Base-by-base conservation (phyloP, 306 rosid genomes). In the Rosa multiflora region DNA sequence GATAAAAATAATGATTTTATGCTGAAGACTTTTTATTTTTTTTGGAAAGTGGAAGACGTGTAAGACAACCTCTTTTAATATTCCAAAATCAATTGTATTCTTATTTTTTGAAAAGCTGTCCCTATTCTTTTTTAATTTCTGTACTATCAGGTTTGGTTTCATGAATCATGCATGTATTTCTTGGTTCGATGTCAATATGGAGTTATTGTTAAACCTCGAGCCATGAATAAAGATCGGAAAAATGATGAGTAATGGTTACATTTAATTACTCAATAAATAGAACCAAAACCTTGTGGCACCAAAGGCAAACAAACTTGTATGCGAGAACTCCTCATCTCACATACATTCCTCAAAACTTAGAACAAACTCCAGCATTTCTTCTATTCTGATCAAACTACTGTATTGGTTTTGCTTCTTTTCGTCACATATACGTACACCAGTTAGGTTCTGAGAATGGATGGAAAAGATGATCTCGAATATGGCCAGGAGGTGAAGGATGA, bases 401-500 rank as follows among this genome's bases (percentile, higher is more conserved):
- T 53, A 14, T 53, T 53, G 23, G 6, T 61, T 23, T 61, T 61
- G 2, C 42, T 29, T 29, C 17, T 63, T 17, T 13, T 12, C 0
- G 69, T 26, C 42, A 63, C 43, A 32, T 11, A 11, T 0, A 63
- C 43, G 32, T 4, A 15, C 7, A 63, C 42, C 8, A 26, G 5
- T 32, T 32, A 13, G 43, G 13, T 23, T 21, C 10, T 8, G 76
- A 39, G 20, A 23, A 87, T 88, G 87, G 29, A 76, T 26, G 66
- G 42, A 42, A 83, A 77, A 67, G 79, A 58, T 43, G 69, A 37
- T 10, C 40, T 55, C 51, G 79, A 79, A 17, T 26, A 35, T 23
- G 56, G 73, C 13, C 63, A n/a, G 53, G 79, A 44, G 17, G 10
- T 12, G 63, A 82, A 68, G 78, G 84, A 32, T 32, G 37, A 72